Evolutionary conservation across 2,329 filamentous ascomycete genomes (phyloP).

Genomic region (Polytolypa hystricis): DNA sequence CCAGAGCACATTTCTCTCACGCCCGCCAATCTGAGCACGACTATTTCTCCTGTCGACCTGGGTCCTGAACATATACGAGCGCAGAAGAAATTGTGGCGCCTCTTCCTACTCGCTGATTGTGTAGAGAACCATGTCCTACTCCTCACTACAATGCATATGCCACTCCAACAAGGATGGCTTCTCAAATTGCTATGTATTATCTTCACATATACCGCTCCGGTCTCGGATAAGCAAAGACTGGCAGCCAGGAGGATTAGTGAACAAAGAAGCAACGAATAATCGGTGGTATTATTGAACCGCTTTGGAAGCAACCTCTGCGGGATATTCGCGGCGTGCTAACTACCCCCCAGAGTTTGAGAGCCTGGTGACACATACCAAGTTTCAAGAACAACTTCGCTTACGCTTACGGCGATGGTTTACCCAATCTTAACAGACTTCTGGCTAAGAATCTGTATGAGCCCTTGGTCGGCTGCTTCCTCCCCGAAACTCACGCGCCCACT

Average conservation of each 20-base stretch:
- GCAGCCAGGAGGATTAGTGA: neutral
- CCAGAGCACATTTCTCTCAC: neutral
- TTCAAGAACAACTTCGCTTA: too few relatives aligned
- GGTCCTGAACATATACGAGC: neutral
- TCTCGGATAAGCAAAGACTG: neutral
- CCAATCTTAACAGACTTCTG: slow-evolving; percentile 13
- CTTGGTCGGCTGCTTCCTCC: slow-evolving; percentile 38
- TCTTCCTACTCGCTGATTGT: neutral
- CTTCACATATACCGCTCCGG: neutral
- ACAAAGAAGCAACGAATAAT: too few relatives aligned
- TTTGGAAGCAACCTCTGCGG: too few relatives aligned
- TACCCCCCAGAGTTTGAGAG: too few relatives aligned
- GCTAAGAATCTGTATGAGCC: slow-evolving; percentile 20
- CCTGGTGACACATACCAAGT: too few relatives aligned
- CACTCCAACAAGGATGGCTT: neutral
- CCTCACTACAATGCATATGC: neutral
- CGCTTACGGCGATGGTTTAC: neutral
- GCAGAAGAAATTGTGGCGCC: neutral
- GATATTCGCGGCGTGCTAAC: too few relatives aligned
- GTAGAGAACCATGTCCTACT: neutral
- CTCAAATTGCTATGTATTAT: neutral
- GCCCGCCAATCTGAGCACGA: neutral
- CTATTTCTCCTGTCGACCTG: too few relatives aligned
- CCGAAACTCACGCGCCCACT: slow-evolving; percentile 47
- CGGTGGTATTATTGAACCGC: too few relatives aligned